Conservation (phyloP, 345 rosid genomes). For the Abelmoschus esculentus region DNA sequence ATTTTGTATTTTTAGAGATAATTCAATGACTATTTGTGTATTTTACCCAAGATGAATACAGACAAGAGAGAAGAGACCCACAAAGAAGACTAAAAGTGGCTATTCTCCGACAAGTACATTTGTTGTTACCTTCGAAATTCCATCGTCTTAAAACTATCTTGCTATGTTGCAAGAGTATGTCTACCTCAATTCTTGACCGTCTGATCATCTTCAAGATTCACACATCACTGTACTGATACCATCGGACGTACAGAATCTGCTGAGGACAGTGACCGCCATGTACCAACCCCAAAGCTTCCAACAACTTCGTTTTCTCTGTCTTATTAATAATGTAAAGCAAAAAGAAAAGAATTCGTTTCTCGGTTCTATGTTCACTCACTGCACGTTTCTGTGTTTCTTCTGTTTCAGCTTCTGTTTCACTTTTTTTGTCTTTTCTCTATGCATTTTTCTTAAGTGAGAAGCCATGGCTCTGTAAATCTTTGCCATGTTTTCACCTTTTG, state of each 20-base stretch:
- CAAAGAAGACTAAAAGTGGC: neutral
- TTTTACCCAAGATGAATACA: neutral
- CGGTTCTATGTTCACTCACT: slow-evolving; percentile 14
- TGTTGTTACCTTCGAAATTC: slow-evolving; percentile 2
- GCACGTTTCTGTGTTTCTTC: slow-evolving; percentile 23
- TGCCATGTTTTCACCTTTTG: neutral
- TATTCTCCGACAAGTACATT: slow-evolving; percentile 13
- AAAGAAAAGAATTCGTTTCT: slow-evolving; percentile 10
- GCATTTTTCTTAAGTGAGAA: neutral
- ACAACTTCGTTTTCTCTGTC: neutral
- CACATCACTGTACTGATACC: slow-evolving; percentile 14
- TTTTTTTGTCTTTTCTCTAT: neutral
- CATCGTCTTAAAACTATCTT: neutral
- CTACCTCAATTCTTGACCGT: slow-evolving; percentile 15
- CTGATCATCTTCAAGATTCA: slow-evolving; percentile 10
- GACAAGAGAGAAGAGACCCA: neutral
- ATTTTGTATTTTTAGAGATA: no score
- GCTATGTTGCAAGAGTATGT: neutral
- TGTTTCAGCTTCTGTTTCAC: neutral
- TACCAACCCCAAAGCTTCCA: slow-evolving; percentile 1
- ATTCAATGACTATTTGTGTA: no score
- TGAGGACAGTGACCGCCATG: slow-evolving; percentile 19
- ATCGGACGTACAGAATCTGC: slow-evolving; percentile 30
- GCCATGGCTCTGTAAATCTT: neutral
- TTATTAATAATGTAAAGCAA: neutral